Conservation (phyloP, 2,329 filamentous ascomycete genomes). For the Diaporthe australafricana region DNA sequence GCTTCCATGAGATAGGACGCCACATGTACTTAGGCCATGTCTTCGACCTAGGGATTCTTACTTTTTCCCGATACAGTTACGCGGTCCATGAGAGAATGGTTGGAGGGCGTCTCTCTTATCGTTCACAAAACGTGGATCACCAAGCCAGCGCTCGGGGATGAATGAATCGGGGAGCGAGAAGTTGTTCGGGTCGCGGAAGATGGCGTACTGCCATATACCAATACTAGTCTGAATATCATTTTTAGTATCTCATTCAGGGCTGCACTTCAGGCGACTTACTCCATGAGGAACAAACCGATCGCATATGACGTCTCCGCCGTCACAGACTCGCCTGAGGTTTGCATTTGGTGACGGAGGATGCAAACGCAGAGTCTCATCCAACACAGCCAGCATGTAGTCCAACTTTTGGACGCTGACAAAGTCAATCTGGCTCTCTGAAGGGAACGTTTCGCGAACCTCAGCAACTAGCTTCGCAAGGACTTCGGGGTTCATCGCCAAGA, state of each 20-base stretch:
- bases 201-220: conserved; percentile 47
- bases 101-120: conserved; percentile 49
- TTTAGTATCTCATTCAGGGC: not conserved
- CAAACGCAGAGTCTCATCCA: conserved; percentile 53
- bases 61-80: conserved; percentile 56
- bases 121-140: conserved; percentile 39
- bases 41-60: not conserved
- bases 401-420: conserved; percentile 45
- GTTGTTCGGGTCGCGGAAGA: conserved; percentile 47
- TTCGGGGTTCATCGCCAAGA: conserved; percentile 47
- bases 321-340: conserved; percentile 34
- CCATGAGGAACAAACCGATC: conserved; percentile 37
- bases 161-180: conserved; percentile 48
- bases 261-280: not conserved
- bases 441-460: conserved; percentile 53
- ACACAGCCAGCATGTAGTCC: conserved; percentile 50
- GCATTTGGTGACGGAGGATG: conserved; percentile 46
- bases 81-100: conserved; percentile 52
- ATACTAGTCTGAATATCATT: conserved; percentile 41
- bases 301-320: conserved; percentile 37
- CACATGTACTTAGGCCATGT: not conserved
- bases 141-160: conserved; percentile 51
- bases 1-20: not conserved
- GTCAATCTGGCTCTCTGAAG: conserved; percentile 51
- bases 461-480: conserved; percentile 46